phyloP scores from a whole-genome alignment of 129 eudicot species.

The Logfia minima region DNA sequence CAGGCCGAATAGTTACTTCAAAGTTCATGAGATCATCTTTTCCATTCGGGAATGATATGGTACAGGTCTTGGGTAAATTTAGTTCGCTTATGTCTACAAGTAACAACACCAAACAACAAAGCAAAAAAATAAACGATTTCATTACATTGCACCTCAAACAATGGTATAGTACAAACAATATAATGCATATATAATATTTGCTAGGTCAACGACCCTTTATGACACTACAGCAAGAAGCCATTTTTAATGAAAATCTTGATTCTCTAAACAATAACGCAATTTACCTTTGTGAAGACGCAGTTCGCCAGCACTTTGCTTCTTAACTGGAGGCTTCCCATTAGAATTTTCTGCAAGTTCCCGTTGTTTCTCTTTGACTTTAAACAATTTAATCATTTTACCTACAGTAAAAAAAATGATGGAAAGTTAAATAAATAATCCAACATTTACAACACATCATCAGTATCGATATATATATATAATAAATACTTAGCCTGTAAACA shows the following conservation, averaged over 20 bases:
- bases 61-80: conserved; percentile 75
- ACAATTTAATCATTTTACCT: conserved; percentile 73
- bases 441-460: not conserved
- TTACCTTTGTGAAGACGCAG: conserved; percentile 88
- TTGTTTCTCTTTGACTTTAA: conserved; percentile 82
- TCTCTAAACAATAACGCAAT: not conserved
- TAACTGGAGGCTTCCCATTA: conserved; percentile 71
- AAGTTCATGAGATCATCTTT: conserved; percentile 92
- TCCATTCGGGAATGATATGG: conserved; percentile 73
- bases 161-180: not conserved
- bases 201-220: not conserved
- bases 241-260: not conserved
- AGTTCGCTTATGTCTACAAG: conserved; percentile 74
- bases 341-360: conserved; percentile 82
- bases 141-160: not conserved
- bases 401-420: not conserved
- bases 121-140: not conserved
- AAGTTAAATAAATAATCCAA: not conserved
- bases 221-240: no score
- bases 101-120: conserved; percentile 20
- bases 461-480: no score
- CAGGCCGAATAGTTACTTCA: conserved; percentile 90
- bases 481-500: not conserved
- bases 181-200: not conserved
- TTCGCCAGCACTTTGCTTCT: conserved; percentile 94